phyloP scores from a whole-genome alignment of 257 asterid genomes.

The Solanum appendiculatum region DNA sequence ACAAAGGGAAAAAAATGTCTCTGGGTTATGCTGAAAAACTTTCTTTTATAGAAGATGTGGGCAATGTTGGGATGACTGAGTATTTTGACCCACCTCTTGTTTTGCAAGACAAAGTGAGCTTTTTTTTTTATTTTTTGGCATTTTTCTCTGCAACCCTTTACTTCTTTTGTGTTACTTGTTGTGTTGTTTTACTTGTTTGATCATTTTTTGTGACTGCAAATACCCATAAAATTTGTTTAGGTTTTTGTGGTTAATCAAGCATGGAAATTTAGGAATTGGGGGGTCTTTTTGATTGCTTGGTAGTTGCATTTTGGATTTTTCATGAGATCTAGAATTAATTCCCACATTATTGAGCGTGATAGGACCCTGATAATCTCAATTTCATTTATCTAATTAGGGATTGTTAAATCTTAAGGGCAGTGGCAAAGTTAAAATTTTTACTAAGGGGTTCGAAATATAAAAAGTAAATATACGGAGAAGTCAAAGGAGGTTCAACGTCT shows the following conservation, averaged over 20 bases:
- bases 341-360: not conserved
- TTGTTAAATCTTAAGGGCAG: not conserved
- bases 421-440: not conserved
- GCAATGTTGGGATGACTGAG: slow-evolving; percentile 92
- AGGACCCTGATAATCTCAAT: not conserved
- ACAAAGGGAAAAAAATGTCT: slow-evolving; percentile 41
- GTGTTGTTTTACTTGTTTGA: slow-evolving; percentile 1
- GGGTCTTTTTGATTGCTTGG: not conserved
- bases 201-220: slow-evolving; percentile 7
- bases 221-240: slow-evolving; percentile 9
- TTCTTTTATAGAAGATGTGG: slow-evolving; percentile 85
- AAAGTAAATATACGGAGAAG: not conserved
- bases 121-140: not conserved
- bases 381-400: not conserved
- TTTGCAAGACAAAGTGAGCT: slow-evolving; percentile 62
- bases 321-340: slow-evolving; percentile 25
- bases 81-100: slow-evolving; percentile 62
- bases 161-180: not conserved
- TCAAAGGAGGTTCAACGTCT: not conserved
- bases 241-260: not conserved
- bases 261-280: not conserved
- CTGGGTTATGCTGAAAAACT: slow-evolving; percentile 95
- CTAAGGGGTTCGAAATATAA: not conserved
- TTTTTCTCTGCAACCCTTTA: not conserved
- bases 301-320: not conserved